Percentiles rank a stretch among this genome's conserved stretches.
phyloP scores from a whole-genome alignment of 257 asterid species.

The Catharanthus roseus region DNA sequence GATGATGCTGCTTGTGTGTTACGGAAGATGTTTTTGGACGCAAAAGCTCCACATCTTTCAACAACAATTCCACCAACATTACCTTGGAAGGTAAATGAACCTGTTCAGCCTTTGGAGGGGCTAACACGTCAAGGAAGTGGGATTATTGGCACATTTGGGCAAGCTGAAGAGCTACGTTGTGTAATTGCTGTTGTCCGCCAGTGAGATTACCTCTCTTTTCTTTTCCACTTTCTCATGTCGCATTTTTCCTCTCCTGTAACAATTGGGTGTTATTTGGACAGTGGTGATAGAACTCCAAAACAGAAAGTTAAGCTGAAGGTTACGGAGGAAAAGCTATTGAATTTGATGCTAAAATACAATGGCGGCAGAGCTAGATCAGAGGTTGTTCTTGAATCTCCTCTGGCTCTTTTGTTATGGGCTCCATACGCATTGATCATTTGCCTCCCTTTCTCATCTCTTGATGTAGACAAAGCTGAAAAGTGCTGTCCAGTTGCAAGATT shows the following conservation, averaged over 20 bases:
- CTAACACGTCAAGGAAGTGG: constrained; percentile 97
- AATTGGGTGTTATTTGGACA: constrained; percentile 29
- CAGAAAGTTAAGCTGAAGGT: constrained; percentile 97
- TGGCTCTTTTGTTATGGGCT: constrained; percentile 11
- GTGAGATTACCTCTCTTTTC: constrained; percentile 41
- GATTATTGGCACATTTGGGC: constrained; percentile 81
- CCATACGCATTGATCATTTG: constrained; percentile 12
- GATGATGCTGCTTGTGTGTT: constrained; percentile 95
- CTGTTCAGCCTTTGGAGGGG: constrained; percentile 78
- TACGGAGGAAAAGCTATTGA: constrained; percentile 89
- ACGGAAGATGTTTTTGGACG: constrained; percentile 93
- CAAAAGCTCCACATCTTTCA: constrained; percentile 96
- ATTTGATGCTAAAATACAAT: constrained; percentile 91
- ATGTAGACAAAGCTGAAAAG: constrained; percentile 88
- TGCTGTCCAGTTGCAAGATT: constrained; percentile 97
- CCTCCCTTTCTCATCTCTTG: constrained; percentile 22
- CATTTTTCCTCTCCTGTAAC: not conserved
- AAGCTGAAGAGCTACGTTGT: constrained; percentile 93
- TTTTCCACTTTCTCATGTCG: not conserved
- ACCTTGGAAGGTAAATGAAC: constrained; percentile 92
- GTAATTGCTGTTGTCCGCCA: constrained; percentile 90
- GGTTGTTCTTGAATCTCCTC: constrained; percentile 39
- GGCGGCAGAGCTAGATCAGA: constrained; percentile 93
- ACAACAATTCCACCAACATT: constrained; percentile 75
- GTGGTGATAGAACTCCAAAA: constrained; percentile 99